Evolutionary conservation across 169 alveolate species (phyloP).

Genomic region (Plasmodium malariae): DNA sequence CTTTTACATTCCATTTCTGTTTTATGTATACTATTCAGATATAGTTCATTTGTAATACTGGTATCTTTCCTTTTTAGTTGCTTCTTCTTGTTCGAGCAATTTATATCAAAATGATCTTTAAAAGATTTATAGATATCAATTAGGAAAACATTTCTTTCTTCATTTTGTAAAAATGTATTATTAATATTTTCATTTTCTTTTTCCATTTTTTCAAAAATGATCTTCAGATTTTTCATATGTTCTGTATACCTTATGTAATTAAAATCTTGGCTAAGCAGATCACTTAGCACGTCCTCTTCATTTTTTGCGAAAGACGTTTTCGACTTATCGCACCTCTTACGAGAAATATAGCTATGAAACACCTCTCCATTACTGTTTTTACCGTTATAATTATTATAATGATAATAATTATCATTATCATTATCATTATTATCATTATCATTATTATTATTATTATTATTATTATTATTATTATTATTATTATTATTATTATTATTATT

Average conservation of each 20-base stretch:
- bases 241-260: constrained; percentile 11
- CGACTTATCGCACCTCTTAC: too few relatives aligned
- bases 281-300: background rate
- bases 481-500: background rate
- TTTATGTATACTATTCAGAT: background rate
- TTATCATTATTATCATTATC: background rate
- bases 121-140: constrained; percentile 74
- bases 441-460: background rate
- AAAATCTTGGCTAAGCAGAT: background rate
- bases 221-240: constrained; percentile 31
- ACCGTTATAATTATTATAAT: background rate
- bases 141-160: background rate
- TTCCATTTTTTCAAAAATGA: constrained; percentile 48
- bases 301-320: background rate
- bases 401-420: background rate
- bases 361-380: background rate
- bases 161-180: constrained; percentile 16
- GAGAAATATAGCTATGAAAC: too few relatives aligned
- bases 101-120: constrained; percentile 56
- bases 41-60: background rate
- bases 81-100: constrained; percentile 2
- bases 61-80: constrained; percentile 8
- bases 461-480: background rate
- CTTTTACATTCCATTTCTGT: constrained; percentile 24
- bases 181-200: constrained; percentile 43